Evolutionary conservation across 2,329 filamentous ascomycete species (phyloP).

Genomic region (Apiospora marii): DNA sequence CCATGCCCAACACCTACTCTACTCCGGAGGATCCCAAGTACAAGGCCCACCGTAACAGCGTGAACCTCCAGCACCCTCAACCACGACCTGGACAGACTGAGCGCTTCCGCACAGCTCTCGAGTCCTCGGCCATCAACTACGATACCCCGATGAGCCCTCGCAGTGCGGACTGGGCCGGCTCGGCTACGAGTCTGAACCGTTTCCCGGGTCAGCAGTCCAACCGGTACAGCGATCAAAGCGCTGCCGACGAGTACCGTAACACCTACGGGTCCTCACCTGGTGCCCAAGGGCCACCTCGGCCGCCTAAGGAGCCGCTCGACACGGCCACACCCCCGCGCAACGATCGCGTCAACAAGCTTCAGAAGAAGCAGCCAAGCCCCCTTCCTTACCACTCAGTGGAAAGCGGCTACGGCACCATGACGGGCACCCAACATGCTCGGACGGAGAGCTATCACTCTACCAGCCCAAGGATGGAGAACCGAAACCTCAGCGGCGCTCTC

Average conservation of each 20-base stretch:
- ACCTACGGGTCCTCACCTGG: constrained; percentile 49
- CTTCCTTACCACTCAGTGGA: constrained; percentile 64
- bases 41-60: constrained; percentile 80
- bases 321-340: constrained; percentile 55
- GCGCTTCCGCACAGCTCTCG: constrained; percentile 76
- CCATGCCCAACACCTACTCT: constrained; percentile 61
- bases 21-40: constrained; percentile 78
- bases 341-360: constrained; percentile 58
- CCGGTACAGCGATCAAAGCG: constrained; percentile 57
- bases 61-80: constrained; percentile 83
- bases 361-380: constrained; percentile 58
- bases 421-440: constrained; percentile 46
- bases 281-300: constrained; percentile 60
- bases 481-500: constrained; percentile 62
- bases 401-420: constrained; percentile 60
- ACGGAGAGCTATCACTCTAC: constrained; percentile 54
- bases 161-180: constrained; percentile 70
- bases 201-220: constrained; percentile 55
- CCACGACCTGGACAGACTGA: constrained; percentile 77
- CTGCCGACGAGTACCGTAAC: constrained; percentile 51
- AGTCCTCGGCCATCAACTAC: constrained; percentile 75
- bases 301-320: constrained; percentile 69
- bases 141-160: constrained; percentile 66
- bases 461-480: constrained; percentile 64
- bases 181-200: constrained; percentile 64